These are phyloP conservation scores for Zymoseptoria brevis DNA, from an alignment of 2,329 filamentous ascomycete species.

Conservation along the genomic window DNA sequence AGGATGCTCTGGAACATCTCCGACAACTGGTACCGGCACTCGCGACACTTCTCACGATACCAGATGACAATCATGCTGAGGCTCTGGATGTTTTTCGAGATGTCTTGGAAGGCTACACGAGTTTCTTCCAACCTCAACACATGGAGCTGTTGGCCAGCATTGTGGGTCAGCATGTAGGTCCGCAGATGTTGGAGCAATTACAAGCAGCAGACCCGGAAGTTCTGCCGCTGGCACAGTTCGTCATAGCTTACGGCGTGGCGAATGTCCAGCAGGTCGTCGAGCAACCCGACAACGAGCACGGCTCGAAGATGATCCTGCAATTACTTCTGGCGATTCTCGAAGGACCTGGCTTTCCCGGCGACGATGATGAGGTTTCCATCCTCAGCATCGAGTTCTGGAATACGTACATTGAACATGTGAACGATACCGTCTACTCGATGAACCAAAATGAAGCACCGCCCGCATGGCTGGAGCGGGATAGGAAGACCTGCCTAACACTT, in stretches of 20 bases:
- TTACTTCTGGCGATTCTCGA: slow-evolving; percentile 59
- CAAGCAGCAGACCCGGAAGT: slow-evolving; percentile 52
- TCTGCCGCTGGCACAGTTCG: slow-evolving; percentile 53
- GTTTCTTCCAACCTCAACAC: slow-evolving; percentile 54
- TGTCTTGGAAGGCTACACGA: slow-evolving; percentile 55
- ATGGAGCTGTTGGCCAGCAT: slow-evolving; percentile 51
- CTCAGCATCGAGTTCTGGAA: slow-evolving; percentile 75
- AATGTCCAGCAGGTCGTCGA: slow-evolving; percentile 54
- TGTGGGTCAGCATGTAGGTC: slow-evolving; percentile 44
- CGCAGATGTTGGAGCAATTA: slow-evolving; percentile 47
- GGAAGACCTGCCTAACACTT: slow-evolving; percentile 52
- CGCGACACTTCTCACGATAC: slow-evolving; percentile 52
- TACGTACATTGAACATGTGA: slow-evolving; percentile 58
- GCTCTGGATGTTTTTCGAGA: slow-evolving; percentile 59
- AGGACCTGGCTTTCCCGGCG: slow-evolving; percentile 58
- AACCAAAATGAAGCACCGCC: slow-evolving; percentile 35
- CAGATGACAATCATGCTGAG: slow-evolving; percentile 51
- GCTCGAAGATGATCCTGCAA: slow-evolving; percentile 43
- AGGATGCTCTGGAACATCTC: slow-evolving; percentile 51
- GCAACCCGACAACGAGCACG: slow-evolving; percentile 39
- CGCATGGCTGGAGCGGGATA: slow-evolving; percentile 52
- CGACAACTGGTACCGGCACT: slow-evolving; percentile 52
- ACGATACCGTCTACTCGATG: slow-evolving; percentile 50
- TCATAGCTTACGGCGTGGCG: slow-evolving; percentile 62
- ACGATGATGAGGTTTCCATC: slow-evolving; percentile 67